Evolutionary conservation across 2,329 filamentous ascomycete species (phyloP).

Genomic region (Colletotrichum lini): DNA sequence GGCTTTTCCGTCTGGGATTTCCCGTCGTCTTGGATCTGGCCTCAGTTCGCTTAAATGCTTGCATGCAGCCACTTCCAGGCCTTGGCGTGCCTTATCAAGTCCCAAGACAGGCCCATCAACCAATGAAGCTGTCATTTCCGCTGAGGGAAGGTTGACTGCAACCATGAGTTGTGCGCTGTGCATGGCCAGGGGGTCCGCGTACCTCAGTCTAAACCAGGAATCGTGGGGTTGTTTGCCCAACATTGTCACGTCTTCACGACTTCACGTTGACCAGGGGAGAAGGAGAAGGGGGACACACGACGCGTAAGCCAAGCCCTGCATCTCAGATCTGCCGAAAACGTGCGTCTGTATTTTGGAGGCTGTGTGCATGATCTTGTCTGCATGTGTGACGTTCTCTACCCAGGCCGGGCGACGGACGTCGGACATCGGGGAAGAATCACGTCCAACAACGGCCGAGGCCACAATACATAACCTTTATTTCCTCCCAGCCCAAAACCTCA

Average conservation of each 20-base stretch:
- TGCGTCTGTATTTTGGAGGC: background rate
- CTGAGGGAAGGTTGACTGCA: too few relatives aligned
- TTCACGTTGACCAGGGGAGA: too few relatives aligned
- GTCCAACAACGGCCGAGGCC: background rate
- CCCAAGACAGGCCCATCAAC: background rate
- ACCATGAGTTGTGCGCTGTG: too few relatives aligned
- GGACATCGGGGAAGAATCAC: too few relatives aligned
- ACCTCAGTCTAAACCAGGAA: too few relatives aligned
- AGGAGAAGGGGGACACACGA: background rate
- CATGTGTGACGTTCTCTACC: too few relatives aligned
- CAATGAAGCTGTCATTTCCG: background rate
- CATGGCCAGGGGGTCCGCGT: too few relatives aligned
- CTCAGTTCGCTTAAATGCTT: background rate
- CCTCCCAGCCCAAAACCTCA: conserved; percentile 47
- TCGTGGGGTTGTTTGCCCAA: too few relatives aligned
- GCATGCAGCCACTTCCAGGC: background rate
- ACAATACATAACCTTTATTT: background rate
- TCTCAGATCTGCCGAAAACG: background rate
- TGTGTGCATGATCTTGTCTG: background rate
- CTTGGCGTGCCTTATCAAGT: background rate
- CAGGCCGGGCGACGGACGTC: too few relatives aligned
- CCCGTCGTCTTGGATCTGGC: background rate
- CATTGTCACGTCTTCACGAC: background rate
- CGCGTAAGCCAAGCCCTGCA: background rate
- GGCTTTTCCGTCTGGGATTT: background rate